Evolutionary conservation across 1,139 yeast species (phyloP).

Genomic region (Arxiozyma telluris): DNA sequence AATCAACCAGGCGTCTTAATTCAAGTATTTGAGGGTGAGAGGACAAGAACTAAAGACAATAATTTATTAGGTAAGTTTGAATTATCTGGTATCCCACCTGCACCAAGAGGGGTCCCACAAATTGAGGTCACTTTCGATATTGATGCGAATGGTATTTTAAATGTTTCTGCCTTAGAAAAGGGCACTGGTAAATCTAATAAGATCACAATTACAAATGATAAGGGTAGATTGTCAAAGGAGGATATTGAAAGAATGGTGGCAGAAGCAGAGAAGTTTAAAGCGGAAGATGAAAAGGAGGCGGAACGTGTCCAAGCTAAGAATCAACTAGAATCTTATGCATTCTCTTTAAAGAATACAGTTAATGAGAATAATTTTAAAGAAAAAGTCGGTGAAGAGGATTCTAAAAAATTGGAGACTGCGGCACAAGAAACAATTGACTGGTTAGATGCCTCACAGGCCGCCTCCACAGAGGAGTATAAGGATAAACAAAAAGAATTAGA

Average conservation of each 20-base stretch:
- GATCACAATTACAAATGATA: conserved; percentile 80
- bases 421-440: conserved; percentile 76
- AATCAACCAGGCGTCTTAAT: conserved; percentile 95
- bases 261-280: conserved; percentile 77
- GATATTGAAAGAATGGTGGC: conserved; percentile 90
- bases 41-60: conserved; percentile 92
- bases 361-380: conserved; percentile 56
- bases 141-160: conserved; percentile 94
- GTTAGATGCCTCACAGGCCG: conserved; percentile 78
- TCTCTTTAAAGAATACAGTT: conserved; percentile 65
- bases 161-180: conserved; percentile 89
- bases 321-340: conserved; percentile 78
- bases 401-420: conserved; percentile 74
- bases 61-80: conserved; percentile 93
- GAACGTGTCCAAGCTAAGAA: conserved; percentile 74
- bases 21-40: conserved; percentile 96
- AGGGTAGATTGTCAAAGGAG: conserved; percentile 89
- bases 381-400: conserved; percentile 80
- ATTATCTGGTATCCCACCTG: conserved; percentile 91
- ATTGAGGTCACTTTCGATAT: conserved; percentile 93
- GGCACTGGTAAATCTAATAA: conserved; percentile 80
- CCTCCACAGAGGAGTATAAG: conserved; percentile 74
- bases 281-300: conserved; percentile 73
- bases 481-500: conserved; percentile 63
- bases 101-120: conserved; percentile 98